Base-by-base conservation (phyloP, 306 rosid genomes). In the Cicer yamashitae region DNA sequence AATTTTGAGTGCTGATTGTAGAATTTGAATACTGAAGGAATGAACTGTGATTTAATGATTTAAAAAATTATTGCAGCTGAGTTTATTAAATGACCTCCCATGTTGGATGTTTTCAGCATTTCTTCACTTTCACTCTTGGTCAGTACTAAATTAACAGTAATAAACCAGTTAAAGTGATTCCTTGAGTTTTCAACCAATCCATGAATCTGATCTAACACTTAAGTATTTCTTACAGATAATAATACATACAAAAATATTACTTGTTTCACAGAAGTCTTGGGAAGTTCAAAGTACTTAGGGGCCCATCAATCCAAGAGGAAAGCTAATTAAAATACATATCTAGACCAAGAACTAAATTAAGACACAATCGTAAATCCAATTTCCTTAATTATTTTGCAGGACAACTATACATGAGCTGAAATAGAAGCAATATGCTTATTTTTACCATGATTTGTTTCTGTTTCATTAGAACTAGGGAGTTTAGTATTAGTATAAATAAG, bases 31-130 rank as follows among this genome's bases (percentile, higher is more conserved):
- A 34, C 14, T 79, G 41, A 65, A 65, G 38, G 39, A 73, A 25
- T 13, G 47, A 22, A 65, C 25, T 62, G 38, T 41, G 9, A 62
- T 30, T 62, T 51, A 61, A 58, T 47, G 62, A 38, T 70, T 65
- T 48, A 60, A 46, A 48, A 68, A 78, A 4, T 51, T 9, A 34
- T 78, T 40, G 15, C 45, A 25, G 64, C 39, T 11, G 25, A 70
- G 25, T 62, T 71, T 71, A 78, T 61, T 70, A 61, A 79, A 73
- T 73, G 66, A 47, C 57, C 74, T 66, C 69, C 51, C 74, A 50
- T 14, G 62, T 62, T 30, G 60, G 20, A 15, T 34, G 62, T 25
- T 75, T 60, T 48, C 30, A 46, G 34, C 60, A 61, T 13, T 56
- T 56, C 66, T 30, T 57, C 58, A 70, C 63, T 43, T 71, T 41